phyloP scores from a whole-genome alignment of 768 basidiomycete species.

The Leccinum variicolor region DNA sequence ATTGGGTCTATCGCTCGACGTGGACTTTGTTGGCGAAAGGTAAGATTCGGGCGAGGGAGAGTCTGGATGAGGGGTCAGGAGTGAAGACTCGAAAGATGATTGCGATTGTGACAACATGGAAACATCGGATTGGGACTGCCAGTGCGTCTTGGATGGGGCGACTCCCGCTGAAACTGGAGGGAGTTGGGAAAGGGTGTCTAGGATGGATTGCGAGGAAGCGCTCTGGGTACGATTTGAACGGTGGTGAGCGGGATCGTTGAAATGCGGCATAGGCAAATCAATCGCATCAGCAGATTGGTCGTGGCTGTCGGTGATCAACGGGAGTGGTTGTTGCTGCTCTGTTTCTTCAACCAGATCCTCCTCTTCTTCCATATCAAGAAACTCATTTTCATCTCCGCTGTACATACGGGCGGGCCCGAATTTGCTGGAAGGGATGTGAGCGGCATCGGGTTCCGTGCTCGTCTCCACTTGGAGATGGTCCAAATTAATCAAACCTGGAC shows the following conservation, averaged over 20 bases:
- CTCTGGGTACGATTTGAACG: conserved; percentile 8
- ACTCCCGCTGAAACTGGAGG: conserved; percentile 12
- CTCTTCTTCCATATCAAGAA: conserved; percentile 56
- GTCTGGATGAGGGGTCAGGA: conserved; percentile 20
- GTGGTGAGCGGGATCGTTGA: conserved; percentile 18
- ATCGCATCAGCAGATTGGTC: conserved; percentile 42
- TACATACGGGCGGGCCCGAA: conserved; percentile 8
- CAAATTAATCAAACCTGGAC: conserved; percentile 35
- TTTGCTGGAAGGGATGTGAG: conserved; percentile 10
- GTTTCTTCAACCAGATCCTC: conserved; percentile 24
- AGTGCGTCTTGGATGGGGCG: conserved; percentile 21
- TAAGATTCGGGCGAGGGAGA: conserved; percentile 31
- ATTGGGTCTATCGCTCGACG: conserved; percentile 24
- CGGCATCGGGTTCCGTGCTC: background rate
- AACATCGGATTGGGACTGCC: conserved; percentile 21
- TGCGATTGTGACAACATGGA: conserved; percentile 23
- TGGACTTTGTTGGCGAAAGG: conserved; percentile 24
- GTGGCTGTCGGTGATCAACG: conserved; percentile 8
- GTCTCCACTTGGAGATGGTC: background rate
- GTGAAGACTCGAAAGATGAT: conserved; percentile 19
- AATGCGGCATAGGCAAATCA: conserved; percentile 51
- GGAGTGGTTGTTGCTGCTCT: conserved; percentile 9
- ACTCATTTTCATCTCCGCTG: conserved; percentile 45
- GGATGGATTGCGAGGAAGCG: conserved; percentile 8
- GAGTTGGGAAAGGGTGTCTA: conserved; percentile 17